Base-by-base conservation (phyloP, 495 filamentous ascomycete species). In the Poronia punctata region DNA sequence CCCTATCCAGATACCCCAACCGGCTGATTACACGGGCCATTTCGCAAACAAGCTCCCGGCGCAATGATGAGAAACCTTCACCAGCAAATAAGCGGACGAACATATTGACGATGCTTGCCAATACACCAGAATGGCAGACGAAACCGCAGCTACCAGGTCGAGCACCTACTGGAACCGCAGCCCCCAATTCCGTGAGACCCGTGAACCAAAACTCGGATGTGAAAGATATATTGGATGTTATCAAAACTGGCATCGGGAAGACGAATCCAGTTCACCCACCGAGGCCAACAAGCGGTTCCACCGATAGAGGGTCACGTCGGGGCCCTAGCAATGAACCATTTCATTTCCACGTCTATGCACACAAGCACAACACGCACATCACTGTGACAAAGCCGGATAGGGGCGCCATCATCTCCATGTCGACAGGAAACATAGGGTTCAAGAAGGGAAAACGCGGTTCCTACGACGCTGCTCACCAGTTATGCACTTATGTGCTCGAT, bases 381-480 rank as follows among this genome's bases (percentile, higher is more conserved):
- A 93, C 90, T 5, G 71, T 95, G 47, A 85, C 84, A 25, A 75
- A 76, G 50, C 89, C 89, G 11, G 81, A 89, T 41, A 80, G 85
- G 9, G 72, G 82, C 43, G 71, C 84, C 2, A 61, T 95, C 19
- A 63, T 98, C 49, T 84, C 81, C 7, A 58, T 90, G 45, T 82
- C 80, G 19, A 70, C 79, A 27, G 92, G 92, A 10, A 84, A 93
- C 37, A 70, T 98, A 21, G 88, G 87, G 2, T 95, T 96, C 67
- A 76, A 74, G 49, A 92, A 97, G 64, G 66, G 75, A 1, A 69
- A 72, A 15, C 78, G 92, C 34, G 79, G 83, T 18, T 77, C 74
- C 25, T 97, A 88, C 64, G 92, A 98, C 62, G 79, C 92, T n/a
- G 93, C 84, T 5, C 96, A 88, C 59, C 93, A 97, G 64, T 66